phyloP scores from a whole-genome alignment of 108 stramenopile species.

The Discostella stelligeroides region DNA sequence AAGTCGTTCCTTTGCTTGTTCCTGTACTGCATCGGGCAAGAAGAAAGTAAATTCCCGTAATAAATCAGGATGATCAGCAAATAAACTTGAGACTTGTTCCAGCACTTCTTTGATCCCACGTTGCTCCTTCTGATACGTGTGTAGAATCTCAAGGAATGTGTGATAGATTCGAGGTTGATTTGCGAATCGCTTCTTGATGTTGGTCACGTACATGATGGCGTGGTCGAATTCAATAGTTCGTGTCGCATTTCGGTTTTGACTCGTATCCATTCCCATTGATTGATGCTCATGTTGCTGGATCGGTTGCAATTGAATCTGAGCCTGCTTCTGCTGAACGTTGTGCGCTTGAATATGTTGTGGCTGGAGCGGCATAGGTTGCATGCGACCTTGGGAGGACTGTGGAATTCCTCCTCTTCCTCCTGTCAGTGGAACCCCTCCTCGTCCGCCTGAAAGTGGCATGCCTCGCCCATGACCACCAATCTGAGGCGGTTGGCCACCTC shows the following conservation, averaged over 20 bases:
- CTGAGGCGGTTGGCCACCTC: constrained; percentile 19
- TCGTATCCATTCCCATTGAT: constrained; percentile 6
- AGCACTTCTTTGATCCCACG: constrained; percentile 93
- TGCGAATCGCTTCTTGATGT: constrained; percentile 92
- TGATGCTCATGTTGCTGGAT: constrained; percentile 24
- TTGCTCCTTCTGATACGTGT: constrained; percentile 95
- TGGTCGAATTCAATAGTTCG: constrained; percentile 88
- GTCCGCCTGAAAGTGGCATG: constrained; percentile 24
- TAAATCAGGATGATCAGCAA: constrained; percentile 93
- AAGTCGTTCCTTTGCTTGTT: constrained; percentile 89
- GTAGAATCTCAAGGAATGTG: constrained; percentile 89
- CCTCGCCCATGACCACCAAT: constrained; percentile 25
- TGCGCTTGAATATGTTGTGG: constrained; percentile 23
- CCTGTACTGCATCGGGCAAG: constrained; percentile 92
- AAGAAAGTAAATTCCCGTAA: constrained; percentile 94
- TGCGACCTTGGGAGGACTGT: constrained; percentile 12
- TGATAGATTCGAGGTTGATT: constrained; percentile 87
- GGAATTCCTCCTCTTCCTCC: constrained; percentile 12
- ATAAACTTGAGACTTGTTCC: constrained; percentile 88
- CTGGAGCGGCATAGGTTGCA: constrained; percentile 23
- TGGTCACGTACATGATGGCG: constrained; percentile 93
- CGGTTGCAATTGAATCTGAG: constrained; percentile 16
- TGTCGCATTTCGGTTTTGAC: constrained; percentile 26
- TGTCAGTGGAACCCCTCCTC: constrained; percentile 20
- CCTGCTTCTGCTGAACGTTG: constrained; percentile 14